phyloP scores from a whole-genome alignment of 768 basidiomycete species.

The Cantharellus cinnabarinus region DNA sequence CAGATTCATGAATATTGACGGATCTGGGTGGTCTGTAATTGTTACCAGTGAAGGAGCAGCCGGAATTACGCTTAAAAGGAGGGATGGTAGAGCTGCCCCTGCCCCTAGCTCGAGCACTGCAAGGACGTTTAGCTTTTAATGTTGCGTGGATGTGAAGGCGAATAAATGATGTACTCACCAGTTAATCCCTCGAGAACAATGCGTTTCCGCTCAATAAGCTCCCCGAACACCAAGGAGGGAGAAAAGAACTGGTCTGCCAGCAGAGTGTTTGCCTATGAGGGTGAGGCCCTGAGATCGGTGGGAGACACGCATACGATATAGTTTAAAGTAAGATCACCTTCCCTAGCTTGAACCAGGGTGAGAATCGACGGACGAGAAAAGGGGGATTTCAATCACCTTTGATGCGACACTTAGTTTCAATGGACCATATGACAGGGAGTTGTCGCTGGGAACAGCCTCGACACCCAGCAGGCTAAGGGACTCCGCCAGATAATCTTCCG shows the following conservation, averaged over 20 bases:
- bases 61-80: slow-evolving; percentile 29
- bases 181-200: slow-evolving; percentile 24
- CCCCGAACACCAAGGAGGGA: slow-evolving; percentile 43
- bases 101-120: slow-evolving; percentile 54
- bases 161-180: slow-evolving; percentile 17
- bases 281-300: background rate
- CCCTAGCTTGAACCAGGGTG: too few relatives aligned
- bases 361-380: too few relatives aligned
- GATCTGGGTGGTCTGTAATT: slow-evolving; percentile 50
- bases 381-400: too few relatives aligned
- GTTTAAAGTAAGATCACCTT: too few relatives aligned
- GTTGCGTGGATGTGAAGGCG: background rate
- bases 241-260: slow-evolving; percentile 59
- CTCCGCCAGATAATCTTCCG: too few relatives aligned
- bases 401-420: too few relatives aligned
- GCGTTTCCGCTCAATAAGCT: slow-evolving; percentile 37
- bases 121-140: background rate
- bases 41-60: slow-evolving; percentile 28
- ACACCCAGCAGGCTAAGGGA: too few relatives aligned
- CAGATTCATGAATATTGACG: slow-evolving; percentile 37
- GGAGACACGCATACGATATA: background rate
- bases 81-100: slow-evolving; percentile 45
- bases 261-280: slow-evolving; percentile 38
- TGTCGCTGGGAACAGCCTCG: too few relatives aligned
- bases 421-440: too few relatives aligned